Base-by-base conservation (phyloP, 768 basidiomycete species). In the Rhizopogon salebrosus region DNA sequence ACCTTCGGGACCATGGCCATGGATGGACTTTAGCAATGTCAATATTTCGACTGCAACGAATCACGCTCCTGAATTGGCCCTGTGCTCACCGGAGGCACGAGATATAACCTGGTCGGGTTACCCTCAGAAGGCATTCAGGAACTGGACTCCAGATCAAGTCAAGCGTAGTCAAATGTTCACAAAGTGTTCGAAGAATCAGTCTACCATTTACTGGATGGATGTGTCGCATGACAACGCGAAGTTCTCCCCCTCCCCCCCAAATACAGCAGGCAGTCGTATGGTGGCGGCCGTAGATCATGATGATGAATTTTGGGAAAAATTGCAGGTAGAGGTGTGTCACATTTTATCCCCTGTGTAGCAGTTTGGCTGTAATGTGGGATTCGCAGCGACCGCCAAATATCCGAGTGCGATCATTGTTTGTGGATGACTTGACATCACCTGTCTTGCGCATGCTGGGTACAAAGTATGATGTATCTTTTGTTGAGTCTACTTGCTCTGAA, bases 401-500 rank as follows among this genome's bases (percentile, higher is more conserved):
- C 31, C 31, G 31, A 31, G 31, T 80, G 4, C 72, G 79, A 20
- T 75, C 75, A 0, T 27, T 82, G 36, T 84, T 83, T 54, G 67
- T 82, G 0, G 73, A 80, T 26, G 72, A 75, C 51, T 63, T 83
- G 53, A 72, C 76, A 0, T 75, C 76, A 9, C 72, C 77, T 4
- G 75, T 80, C 8, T 60, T 84, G 38, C 75, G 79, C 57, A 80
- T 82, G 74, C 66, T 83, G 6, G 82, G 84, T 7, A 71, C 77
- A 37, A 80, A 62, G 83, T 82, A 56, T 48, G 70, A 58, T 0
- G 35, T 5, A 0, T 41, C 36, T 41, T 9, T 35, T 26, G 6
- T 18, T 13, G 38, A 4, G 22, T 13, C 3, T 3, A 27, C n/a
- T 29, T 5, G 41, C 1, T 20, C 31, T 42, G 41, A 41, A 1